Base-by-base conservation (phyloP, 768 basidiomycete genomes). In the Coprinopsis strossmayeri region DNA sequence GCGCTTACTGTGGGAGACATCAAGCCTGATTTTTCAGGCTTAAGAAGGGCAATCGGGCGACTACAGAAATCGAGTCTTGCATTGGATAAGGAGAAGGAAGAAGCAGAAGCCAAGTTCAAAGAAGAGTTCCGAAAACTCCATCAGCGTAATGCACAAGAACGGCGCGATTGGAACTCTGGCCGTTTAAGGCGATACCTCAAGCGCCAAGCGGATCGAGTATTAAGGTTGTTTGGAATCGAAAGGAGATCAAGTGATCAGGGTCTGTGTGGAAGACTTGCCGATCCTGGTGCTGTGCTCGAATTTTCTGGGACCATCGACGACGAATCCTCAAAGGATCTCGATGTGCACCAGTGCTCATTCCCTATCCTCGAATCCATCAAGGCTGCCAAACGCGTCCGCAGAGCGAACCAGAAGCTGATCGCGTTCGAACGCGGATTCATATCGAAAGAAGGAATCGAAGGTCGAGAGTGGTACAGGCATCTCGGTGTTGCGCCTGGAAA, bases 401-500 rank as follows among this genome's bases (percentile, higher is more conserved):
- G 59, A 46, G 76, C 74, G 13, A 90, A 90, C 64, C 65, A 74
- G 66, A 87, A 83, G 61, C 67, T 91, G n/a, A 64, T 71, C 10
- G 64, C 69, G 5, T 90, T 91, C 55, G 89, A 91, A 61, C 77
- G 76, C 42, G 89, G 90, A 1, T 89, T 95, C 62, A 84, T 93
- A 51, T 81, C 79, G 4, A 70, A 84, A 57, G 80, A 69, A 13
- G 92, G 91, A 0, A 81, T 92, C 53, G 81, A 81, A 55, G 81
- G 83, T 46, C 74, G 87, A 26, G 84, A 89, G 61, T 94, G 91
- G 91, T 95, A 87, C 61, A 80, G 71, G 58, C 85, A 92, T 64
- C 73, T 91, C 13, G 91, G 77, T 41, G 87, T 91, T 35, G 89
- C 91, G 2, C 91, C 92, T 25, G 91, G 91, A 32, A 83, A 88